Conservation (phyloP, 768 basidiomycete genomes). For the Royoungia palumana region DNA sequence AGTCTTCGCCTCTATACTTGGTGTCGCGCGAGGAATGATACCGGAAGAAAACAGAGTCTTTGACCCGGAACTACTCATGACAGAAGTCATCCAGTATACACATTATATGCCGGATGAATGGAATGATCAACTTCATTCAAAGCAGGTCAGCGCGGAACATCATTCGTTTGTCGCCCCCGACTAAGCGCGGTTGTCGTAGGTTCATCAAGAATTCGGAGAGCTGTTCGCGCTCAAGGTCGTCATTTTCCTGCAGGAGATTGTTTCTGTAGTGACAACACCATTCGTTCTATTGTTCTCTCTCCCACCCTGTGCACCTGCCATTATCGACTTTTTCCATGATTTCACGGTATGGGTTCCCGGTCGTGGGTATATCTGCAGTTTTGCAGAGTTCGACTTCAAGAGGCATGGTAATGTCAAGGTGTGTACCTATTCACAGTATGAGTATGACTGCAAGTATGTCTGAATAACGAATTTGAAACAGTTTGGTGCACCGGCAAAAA, state of each 20-base stretch:
- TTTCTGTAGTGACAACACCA: constrained; percentile 91
- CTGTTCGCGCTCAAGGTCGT: constrained; percentile 92
- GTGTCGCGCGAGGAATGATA: constrained; percentile 91
- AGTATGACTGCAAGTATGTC: neutral
- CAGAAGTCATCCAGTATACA: constrained; percentile 87
- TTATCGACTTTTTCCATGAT: constrained; percentile 98
- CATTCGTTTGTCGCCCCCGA: neutral
- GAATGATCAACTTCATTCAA: constrained; percentile 86
- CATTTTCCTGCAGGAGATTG: constrained; percentile 82
- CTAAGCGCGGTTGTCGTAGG: constrained; percentile 40
- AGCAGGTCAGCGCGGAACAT: constrained; percentile 49
- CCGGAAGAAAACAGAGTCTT: constrained; percentile 92
- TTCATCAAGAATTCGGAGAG: constrained; percentile 87
- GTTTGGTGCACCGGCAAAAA: constrained; percentile 82
- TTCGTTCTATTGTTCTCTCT: constrained; percentile 93
- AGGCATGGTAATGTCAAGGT: constrained; percentile 91
- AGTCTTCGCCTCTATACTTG: constrained; percentile 83
- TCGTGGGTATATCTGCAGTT: constrained; percentile 94
- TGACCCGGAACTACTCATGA: constrained; percentile 91
- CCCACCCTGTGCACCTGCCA: constrained; percentile 82
- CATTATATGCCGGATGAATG: constrained; percentile 96
- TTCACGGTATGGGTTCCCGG: constrained; percentile 97
- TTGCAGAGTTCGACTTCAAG: constrained; percentile 98
- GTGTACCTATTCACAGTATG: constrained; percentile 22
- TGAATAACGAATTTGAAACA: constrained; percentile 25